Conservation (phyloP, 2,329 filamentous ascomycete species). For the Chaetomiaceae sp. region DNA sequence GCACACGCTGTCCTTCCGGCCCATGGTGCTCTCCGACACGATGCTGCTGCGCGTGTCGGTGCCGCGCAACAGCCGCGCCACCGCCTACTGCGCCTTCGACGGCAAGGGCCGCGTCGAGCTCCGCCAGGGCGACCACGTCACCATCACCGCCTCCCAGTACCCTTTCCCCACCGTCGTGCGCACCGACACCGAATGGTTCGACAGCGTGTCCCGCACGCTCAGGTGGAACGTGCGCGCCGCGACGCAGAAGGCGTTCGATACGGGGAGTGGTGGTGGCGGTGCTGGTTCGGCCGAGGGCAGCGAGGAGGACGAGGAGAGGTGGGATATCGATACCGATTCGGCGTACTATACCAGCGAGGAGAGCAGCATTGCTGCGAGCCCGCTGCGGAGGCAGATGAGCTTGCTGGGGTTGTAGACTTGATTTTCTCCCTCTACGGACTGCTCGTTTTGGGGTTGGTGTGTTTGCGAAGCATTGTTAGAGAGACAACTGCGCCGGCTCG, state of each 20-base stretch:
- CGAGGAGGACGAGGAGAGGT: constrained; percentile 56
- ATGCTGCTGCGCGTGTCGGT: constrained; percentile 87
- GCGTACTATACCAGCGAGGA: constrained; percentile 67
- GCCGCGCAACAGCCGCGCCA: constrained; percentile 77
- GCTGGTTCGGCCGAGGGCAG: constrained; percentile 31
- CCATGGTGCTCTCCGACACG: constrained; percentile 95
- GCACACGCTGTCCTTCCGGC: constrained; percentile 91
- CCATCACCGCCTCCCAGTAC: constrained; percentile 91
- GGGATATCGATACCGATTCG: constrained; percentile 92
- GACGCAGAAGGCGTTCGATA: constrained; percentile 82
- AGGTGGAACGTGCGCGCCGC: constrained; percentile 93
- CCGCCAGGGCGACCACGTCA: constrained; percentile 88
- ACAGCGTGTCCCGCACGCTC: constrained; percentile 84
- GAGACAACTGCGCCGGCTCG: no score
- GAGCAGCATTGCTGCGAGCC: constrained; percentile 60
- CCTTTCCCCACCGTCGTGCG: constrained; percentile 95
- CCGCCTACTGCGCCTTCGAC: constrained; percentile 94
- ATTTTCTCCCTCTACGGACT: not conserved
- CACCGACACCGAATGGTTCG: constrained; percentile 89
- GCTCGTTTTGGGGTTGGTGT: not conserved
- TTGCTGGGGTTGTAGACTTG: constrained; percentile 44
- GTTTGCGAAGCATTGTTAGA: not conserved
- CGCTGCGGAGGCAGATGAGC: constrained; percentile 67
- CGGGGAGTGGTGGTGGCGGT: constrained; percentile 25
- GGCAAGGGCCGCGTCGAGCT: constrained; percentile 94